These are phyloP conservation scores for Acanthamoeba royreba DNA, from an alignment of 208 protist genomes.

Conservation along the genomic window DNA sequence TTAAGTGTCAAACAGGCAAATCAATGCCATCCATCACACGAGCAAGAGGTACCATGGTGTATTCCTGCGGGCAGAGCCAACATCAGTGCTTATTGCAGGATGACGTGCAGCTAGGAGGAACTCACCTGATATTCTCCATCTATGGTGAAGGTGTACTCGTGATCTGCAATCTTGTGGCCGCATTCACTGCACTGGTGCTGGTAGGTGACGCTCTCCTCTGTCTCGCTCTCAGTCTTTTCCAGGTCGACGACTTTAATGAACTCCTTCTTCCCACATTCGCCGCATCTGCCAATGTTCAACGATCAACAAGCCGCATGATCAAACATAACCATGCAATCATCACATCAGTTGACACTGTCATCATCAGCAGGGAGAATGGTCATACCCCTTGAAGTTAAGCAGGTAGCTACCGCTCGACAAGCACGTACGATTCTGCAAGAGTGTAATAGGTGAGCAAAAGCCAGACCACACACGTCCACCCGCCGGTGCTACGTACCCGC, in stretches of 20 bases:
- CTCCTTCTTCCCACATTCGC: slow-evolving; percentile 1
- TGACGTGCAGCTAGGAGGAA: background rate
- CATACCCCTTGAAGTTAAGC: slow-evolving; percentile 1
- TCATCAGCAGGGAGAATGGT: background rate
- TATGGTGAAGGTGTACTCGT: slow-evolving; percentile 37
- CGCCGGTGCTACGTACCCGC: too few species aligned
- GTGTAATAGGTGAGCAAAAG: too few species aligned
- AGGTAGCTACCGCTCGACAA: background rate
- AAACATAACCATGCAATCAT: background rate
- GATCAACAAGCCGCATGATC: too few species aligned
- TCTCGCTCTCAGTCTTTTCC: background rate
- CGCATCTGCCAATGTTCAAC: too few species aligned
- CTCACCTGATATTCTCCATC: background rate
- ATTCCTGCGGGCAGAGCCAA: background rate
- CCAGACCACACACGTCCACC: too few species aligned
- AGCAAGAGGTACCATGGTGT: background rate
- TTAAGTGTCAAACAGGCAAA: background rate
- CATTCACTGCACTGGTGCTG: slow-evolving; percentile 32
- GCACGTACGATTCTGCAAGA: background rate
- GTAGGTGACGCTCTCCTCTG: background rate
- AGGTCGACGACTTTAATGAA: slow-evolving; percentile 10
- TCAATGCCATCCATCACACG: too few species aligned
- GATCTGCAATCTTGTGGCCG: slow-evolving; percentile 21
- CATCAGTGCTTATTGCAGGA: background rate
- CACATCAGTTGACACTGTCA: background rate